Base-by-base conservation (phyloP, 2,329 filamentous ascomycete species). In the Ophiobolus disseminans region DNA sequence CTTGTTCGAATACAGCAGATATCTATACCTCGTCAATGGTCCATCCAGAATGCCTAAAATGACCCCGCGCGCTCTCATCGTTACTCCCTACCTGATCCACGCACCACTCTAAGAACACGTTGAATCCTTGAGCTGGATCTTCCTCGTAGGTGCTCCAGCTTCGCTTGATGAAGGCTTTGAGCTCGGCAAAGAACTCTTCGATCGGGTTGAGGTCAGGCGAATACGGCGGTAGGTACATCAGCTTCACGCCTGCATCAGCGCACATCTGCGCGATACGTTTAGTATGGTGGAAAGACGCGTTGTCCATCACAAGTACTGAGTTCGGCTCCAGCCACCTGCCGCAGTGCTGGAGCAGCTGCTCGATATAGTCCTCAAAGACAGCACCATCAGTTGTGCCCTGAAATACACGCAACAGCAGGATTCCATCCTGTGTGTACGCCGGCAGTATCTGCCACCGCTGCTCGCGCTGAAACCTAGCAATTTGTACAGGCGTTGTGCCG, bases 131-230 rank as follows among this genome's bases (percentile, higher is more conserved):
- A 4, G 40, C 28, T 30, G 44, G 40, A 21, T 40, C 25, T 11
- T 46, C 32, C 43, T 56, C 48, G 38, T 50, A 58, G 10, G 38
- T 26, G n/a, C 38, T 44, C 60, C 58, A 72, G 28, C 63, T 50
- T 45, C 55, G 58, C 51, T 64, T 67, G 26, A 75, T 70, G 44
- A 63, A 72, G 20, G 50, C 55, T 47, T 75, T 74, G 6, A 74
- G 53, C 44, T 70, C 66, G n/a, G 63, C 48, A 59, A 75, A 75
- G 43, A 70, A 67, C 53, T 73, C 65, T 53, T 74, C 62, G 51
- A 75, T 72, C 20, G 64, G 68, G 52, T 74, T 73, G 4, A 73
- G 55, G 53, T 73, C 64, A 17, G 68, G 70, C 31, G 64, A 74
- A 49, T 74, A 75, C 20, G 62, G 70, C 26, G 70, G 63, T 21